Evolutionary conservation across 2,329 filamentous ascomycete genomes (phyloP).

Genomic region (Scedosporium boydii): DNA sequence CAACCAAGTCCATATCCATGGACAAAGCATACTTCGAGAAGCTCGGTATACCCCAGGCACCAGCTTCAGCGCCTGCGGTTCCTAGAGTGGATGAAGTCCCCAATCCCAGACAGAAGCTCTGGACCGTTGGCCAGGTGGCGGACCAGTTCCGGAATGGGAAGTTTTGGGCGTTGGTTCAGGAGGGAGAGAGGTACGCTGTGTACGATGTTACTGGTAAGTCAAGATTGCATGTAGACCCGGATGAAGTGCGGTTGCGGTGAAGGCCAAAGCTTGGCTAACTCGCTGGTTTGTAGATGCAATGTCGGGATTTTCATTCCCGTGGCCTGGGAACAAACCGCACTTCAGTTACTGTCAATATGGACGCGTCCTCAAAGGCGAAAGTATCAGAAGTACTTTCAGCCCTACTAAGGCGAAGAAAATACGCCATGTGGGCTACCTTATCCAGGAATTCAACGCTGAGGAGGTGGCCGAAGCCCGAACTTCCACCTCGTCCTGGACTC

Average conservation of each 20-base stretch:
- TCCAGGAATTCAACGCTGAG: background rate
- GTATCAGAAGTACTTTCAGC: background rate
- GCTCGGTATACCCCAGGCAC: background rate
- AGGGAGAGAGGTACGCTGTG: background rate
- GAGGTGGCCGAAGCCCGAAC: slow-evolving; percentile 4
- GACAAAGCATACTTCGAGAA: background rate
- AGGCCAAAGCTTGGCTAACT: background rate
- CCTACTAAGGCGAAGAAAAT: background rate
- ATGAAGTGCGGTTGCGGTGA: background rate
- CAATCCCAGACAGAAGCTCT: background rate
- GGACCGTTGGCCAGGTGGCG: slow-evolving; percentile 1
- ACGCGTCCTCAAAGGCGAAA: background rate
- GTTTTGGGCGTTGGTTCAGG: background rate
- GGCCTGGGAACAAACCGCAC: no score
- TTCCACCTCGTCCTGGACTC: slow-evolving; percentile 6
- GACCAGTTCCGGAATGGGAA: background rate
- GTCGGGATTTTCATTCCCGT: no score
- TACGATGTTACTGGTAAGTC: background rate
- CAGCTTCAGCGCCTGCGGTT: background rate
- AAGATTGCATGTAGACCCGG: slow-evolving; percentile 5
- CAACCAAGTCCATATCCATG: background rate
- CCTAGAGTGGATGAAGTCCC: background rate
- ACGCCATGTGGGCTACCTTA: background rate
- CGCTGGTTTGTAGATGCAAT: no score
- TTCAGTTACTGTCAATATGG: background rate